A percentile compares a stretch with the other conserved stretches of the same genome.
These are phyloP conservation scores for Hypericum perforatum DNA, from an alignment of 345 rosid species.

Conservation along the genomic window DNA sequence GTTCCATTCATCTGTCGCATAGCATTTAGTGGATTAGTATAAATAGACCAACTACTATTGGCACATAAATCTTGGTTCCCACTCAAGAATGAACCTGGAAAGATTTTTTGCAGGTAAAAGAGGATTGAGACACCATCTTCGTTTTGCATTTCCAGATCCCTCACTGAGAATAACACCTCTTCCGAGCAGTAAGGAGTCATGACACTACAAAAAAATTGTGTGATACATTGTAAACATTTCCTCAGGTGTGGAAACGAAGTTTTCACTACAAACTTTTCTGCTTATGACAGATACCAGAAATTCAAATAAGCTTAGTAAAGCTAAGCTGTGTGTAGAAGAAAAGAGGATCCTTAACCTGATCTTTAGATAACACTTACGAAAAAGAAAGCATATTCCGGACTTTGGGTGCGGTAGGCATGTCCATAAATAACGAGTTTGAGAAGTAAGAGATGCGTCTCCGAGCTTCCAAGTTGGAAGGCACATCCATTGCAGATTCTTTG, in stretches of 20 bases:
- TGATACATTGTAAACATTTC: constrained; percentile 1
- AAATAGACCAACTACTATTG: too few species aligned
- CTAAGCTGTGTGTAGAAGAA: too few species aligned
- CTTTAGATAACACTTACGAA: constrained; percentile 56
- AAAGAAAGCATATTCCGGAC: constrained; percentile 99
- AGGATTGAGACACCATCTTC: constrained; percentile 97
- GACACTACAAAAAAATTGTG: constrained; percentile 42
- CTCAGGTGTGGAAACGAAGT: not conserved
- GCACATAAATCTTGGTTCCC: too few species aligned
- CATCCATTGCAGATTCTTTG: constrained; percentile 99
- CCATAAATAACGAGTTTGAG: constrained; percentile 97
- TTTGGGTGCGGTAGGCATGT: constrained; percentile 93
- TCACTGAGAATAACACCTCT: constrained; percentile 79
- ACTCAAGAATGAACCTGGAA: constrained; percentile 54
- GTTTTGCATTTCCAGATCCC: constrained; percentile 61
- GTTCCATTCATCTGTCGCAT: constrained; percentile 80
- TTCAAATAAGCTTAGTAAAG: too few species aligned
- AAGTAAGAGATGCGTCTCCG: constrained; percentile 95
- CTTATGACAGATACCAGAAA: too few species aligned
- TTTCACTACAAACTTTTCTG: too few species aligned
- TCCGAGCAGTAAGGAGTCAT: constrained; percentile 91
- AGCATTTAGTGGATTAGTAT: not conserved
- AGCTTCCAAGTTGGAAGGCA: constrained; percentile 96
- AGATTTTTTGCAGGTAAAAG: constrained; percentile 92
- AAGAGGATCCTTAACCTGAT: too few species aligned